phyloP scores from a whole-genome alignment of 169 alveolate genomes.

The Eimeria brunetti region DNA sequence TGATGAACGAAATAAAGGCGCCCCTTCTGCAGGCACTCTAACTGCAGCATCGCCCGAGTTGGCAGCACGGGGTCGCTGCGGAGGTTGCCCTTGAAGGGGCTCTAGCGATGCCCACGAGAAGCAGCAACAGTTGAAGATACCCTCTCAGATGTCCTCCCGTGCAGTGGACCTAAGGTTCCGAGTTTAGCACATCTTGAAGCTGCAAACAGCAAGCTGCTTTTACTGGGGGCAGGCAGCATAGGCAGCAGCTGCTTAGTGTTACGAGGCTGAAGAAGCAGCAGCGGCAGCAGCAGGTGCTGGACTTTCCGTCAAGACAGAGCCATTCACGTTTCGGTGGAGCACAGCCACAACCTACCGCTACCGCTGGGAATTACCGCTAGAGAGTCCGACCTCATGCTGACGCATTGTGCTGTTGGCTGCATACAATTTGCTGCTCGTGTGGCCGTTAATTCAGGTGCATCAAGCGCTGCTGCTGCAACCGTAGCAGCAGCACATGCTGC shows the following conservation, averaged over 20 bases:
- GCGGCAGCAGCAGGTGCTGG: not conserved
- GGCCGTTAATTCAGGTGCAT: not conserved
- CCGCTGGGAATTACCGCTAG: not conserved
- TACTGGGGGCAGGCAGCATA: not conserved
- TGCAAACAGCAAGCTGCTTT: not conserved
- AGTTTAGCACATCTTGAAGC: not conserved
- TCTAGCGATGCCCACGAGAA: not conserved
- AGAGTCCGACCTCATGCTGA: not conserved
- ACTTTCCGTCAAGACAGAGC: not conserved
- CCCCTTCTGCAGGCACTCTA: not conserved
- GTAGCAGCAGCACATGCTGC: not conserved
- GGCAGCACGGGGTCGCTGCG: not conserved
- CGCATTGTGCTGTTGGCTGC: not conserved
- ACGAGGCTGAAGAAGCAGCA: not conserved
- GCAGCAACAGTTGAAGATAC: not conserved
- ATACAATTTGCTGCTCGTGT: not conserved
- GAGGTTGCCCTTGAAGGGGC: not conserved
- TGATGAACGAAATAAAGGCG: not conserved
- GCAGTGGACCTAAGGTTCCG: too few relatives aligned
- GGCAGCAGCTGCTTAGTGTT: not conserved
- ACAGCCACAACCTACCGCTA: not conserved
- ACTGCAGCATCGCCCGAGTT: not conserved
- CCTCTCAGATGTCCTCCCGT: too few relatives aligned
- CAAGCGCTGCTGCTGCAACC: not conserved
- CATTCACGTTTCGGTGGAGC: too few relatives aligned